These are phyloP conservation scores for Pichia sp. DNA, from an alignment of 1,139 yeast species.

Conservation along the genomic window DNA sequence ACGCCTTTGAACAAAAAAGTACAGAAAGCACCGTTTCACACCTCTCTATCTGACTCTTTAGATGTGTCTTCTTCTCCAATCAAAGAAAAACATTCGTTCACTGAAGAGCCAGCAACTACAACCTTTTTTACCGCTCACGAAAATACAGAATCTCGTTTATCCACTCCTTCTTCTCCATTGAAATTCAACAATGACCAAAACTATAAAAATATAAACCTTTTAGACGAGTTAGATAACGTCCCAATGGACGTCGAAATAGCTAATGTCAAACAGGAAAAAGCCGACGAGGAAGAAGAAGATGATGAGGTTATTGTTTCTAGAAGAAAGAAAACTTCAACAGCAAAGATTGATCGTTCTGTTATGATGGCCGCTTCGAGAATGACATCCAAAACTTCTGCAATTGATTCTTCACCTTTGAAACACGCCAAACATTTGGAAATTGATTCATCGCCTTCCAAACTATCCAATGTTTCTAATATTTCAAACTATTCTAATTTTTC, in stretches of 20 bases:
- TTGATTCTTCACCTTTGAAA: conserved; percentile 22
- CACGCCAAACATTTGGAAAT: conserved; percentile 6
- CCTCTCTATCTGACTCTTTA: conserved; percentile 7
- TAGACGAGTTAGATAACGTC: conserved; percentile 10
- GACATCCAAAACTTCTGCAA: conserved; percentile 12
- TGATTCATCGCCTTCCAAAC: conserved; percentile 21
- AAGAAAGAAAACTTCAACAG: conserved; percentile 36
- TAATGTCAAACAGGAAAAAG: conserved; percentile 15
- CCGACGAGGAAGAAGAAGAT: conserved; percentile 17
- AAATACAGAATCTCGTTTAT: conserved; percentile 7
- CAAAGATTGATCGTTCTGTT: conserved; percentile 25
- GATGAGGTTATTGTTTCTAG: conserved; percentile 41
- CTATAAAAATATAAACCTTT: conserved; percentile 5
- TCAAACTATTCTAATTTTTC: conserved; percentile 18
- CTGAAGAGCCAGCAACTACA: conserved; percentile 8
- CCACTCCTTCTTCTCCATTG: conserved; percentile 24
- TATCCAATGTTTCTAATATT: conserved; percentile 9
- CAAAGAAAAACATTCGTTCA: conserved; percentile 9
- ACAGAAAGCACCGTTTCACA: conserved; percentile 1
- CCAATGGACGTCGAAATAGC: conserved; percentile 8
- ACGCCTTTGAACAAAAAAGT: conserved; percentile 3
- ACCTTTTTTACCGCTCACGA: conserved; percentile 18
- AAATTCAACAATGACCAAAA: conserved; percentile 1
- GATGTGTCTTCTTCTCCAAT: conserved; percentile 9
- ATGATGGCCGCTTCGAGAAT: conserved; percentile 17